A percentile compares a stretch with the other conserved stretches of the same genome.
Evolutionary conservation across 495 filamentous ascomycete species (phyloP).

Genomic region (Penicillium ochrochloron): DNA sequence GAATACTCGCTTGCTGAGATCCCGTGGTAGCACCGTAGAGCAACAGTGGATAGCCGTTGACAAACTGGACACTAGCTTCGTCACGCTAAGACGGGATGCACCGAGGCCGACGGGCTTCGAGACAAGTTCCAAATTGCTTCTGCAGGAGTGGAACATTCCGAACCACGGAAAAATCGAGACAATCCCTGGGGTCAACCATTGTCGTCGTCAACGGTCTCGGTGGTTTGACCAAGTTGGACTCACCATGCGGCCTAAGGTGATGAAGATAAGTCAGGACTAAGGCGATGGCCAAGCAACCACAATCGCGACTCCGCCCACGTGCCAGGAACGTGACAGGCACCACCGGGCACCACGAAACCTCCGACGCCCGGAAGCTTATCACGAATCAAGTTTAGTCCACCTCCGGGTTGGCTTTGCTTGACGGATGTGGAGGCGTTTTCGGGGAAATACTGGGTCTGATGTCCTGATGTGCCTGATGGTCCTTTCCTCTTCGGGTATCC

Average conservation of each 20-base stretch:
- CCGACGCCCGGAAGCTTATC: slow-evolving; percentile 11
- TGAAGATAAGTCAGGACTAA: background rate
- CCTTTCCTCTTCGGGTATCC: background rate
- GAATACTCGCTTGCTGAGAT: background rate
- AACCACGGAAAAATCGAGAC: background rate
- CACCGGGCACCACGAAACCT: background rate
- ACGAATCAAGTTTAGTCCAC: background rate
- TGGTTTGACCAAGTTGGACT: background rate
- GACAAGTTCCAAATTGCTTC: background rate
- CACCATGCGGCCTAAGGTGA: background rate
- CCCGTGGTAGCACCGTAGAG: background rate
- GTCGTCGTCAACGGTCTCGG: background rate
- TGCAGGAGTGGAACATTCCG: background rate
- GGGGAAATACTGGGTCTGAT: background rate
- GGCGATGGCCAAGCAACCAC: slow-evolving; percentile 5
- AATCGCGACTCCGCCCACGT: slow-evolving; percentile 6
- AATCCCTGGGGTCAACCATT: too few relatives aligned
- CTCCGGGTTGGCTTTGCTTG: background rate
- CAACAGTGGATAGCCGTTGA: background rate
- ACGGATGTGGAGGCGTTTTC: background rate
- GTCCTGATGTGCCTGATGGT: background rate
- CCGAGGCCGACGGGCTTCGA: background rate
- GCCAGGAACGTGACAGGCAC: slow-evolving; percentile 7
- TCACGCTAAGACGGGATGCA: background rate
- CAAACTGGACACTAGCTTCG: background rate